These are phyloP conservation scores for Calocera viscosa DNA, from an alignment of 768 basidiomycete species.

Conservation along the genomic window DNA sequence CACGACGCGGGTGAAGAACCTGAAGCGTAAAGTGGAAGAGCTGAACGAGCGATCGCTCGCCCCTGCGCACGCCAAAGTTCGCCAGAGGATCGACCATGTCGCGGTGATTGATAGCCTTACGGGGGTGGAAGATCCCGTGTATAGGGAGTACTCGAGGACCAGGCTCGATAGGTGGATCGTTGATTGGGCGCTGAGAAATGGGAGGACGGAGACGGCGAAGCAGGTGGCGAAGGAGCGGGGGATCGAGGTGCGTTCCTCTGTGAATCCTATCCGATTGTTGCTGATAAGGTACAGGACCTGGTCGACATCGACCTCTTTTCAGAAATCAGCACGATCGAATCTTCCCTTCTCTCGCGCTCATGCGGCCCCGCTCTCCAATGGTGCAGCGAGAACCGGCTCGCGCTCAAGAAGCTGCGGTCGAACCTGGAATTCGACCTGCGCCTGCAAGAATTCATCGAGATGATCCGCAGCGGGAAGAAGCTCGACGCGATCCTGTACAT, in stretches of 20 bases:
- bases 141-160: slow-evolving; percentile 63
- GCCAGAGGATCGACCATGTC: slow-evolving; percentile 63
- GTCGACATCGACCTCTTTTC: slow-evolving; percentile 87
- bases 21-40: slow-evolving; percentile 77
- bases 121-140: slow-evolving; percentile 42
- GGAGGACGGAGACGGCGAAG: slow-evolving; percentile 63
- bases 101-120: slow-evolving; percentile 47
- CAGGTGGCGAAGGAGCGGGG: slow-evolving; percentile 60
- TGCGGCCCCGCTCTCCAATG: slow-evolving; percentile 85
- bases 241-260: slow-evolving; percentile 50
- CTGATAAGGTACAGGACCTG: slow-evolving; percentile 42
- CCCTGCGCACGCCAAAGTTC: slow-evolving; percentile 59
- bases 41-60: slow-evolving; percentile 36
- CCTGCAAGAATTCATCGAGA: slow-evolving; percentile 91
- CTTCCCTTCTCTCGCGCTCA: slow-evolving; percentile 57
- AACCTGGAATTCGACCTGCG: slow-evolving; percentile 92
- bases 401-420: slow-evolving; percentile 84
- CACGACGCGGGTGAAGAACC: slow-evolving; percentile 59
- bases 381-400: slow-evolving; percentile 93
- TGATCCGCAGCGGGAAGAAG: slow-evolving; percentile 53
- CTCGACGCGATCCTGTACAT: slow-evolving; percentile 74
- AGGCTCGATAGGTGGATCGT: slow-evolving; percentile 81
- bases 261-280: slow-evolving; percentile 15
- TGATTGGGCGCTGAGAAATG: slow-evolving; percentile 78
- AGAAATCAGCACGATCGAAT: slow-evolving; percentile 77